Percentiles rank a stretch among this genome's conserved stretches.
These are phyloP conservation scores for Neurospora tetraspora DNA, from an alignment of 495 filamentous ascomycete species.

Conservation along the genomic window DNA sequence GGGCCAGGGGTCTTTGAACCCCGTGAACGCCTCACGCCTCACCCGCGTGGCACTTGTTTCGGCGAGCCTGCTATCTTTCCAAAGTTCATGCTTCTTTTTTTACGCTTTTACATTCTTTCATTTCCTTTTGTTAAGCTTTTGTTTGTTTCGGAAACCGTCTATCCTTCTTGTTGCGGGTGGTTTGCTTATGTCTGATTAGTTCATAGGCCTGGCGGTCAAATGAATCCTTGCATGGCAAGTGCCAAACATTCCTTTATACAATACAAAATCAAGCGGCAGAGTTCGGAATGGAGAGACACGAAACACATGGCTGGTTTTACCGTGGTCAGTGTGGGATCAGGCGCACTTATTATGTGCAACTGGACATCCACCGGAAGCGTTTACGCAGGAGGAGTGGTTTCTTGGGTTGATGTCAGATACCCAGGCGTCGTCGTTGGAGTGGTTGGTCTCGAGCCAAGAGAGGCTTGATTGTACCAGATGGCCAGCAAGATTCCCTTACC, in stretches of 20 bases:
- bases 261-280: not conserved
- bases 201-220: not conserved
- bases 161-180: not conserved
- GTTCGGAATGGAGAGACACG: not conserved
- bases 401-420: not conserved
- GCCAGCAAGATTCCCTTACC: not conserved
- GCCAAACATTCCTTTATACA: not conserved
- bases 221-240: not conserved
- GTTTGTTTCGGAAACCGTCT: not conserved
- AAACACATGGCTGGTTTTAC: not conserved
- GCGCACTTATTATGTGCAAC: not conserved
- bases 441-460: not conserved
- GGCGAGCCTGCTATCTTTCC: not conserved
- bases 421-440: not conserved
- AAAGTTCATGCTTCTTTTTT: not conserved
- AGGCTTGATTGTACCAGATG: not conserved
- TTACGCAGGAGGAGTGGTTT: not conserved
- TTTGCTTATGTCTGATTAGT: not conserved
- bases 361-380: not conserved
- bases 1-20: not conserved
- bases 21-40: not conserved
- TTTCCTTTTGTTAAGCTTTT: not conserved
- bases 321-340: not conserved
- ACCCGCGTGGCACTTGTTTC: not conserved
- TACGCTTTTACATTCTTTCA: not conserved